Evolutionary conservation across 163 green algal genomes (phyloP).

Genomic region (Picocystis sp.): DNA sequence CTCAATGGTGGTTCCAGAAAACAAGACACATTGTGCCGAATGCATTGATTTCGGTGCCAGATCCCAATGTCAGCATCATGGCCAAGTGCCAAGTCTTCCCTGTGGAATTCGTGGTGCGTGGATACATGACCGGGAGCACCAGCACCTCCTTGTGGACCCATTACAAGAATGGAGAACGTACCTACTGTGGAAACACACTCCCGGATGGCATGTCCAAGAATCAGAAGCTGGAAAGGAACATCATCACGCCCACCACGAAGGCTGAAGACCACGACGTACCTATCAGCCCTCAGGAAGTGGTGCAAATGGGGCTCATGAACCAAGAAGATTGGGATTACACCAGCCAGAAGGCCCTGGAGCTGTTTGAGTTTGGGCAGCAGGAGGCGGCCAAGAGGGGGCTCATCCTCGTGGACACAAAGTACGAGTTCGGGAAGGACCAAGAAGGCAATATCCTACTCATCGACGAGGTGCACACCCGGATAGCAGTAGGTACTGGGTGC

Average conservation of each 20-base stretch:
- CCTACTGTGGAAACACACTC: slow-evolving; percentile 91
- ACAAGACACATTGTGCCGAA: slow-evolving; percentile 78
- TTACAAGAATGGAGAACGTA: slow-evolving; percentile 65
- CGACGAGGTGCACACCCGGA: slow-evolving; percentile 85
- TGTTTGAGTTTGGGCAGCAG: slow-evolving; percentile 74
- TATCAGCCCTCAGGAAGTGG: slow-evolving; percentile 43
- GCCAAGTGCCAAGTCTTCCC: slow-evolving; percentile 85
- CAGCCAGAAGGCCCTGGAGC: slow-evolving; percentile 43
- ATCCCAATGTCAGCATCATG: slow-evolving; percentile 90
- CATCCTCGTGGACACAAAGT: slow-evolving; percentile 96
- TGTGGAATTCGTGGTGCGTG: slow-evolving; percentile 93
- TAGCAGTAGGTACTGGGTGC: slow-evolving; percentile 83
- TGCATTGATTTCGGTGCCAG: slow-evolving; percentile 61
- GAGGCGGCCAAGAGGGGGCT: slow-evolving; percentile 64
- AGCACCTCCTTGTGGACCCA: slow-evolving; percentile 95
- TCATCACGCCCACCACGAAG: slow-evolving; percentile 80
- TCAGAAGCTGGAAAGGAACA: slow-evolving; percentile 48
- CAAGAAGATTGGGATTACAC: slow-evolving; percentile 64
- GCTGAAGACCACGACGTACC: slow-evolving; percentile 70
- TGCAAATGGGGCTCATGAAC: slow-evolving; percentile 45
- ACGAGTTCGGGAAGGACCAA: slow-evolving; percentile 64
- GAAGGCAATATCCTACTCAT: slow-evolving; percentile 64
- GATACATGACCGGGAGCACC: slow-evolving; percentile 91
- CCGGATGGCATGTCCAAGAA: slow-evolving; percentile 92
- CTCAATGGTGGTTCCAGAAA: slow-evolving; percentile 82